phyloP scores from a whole-genome alignment of 805 yeast species.

The Kodamaea fukazawae region DNA sequence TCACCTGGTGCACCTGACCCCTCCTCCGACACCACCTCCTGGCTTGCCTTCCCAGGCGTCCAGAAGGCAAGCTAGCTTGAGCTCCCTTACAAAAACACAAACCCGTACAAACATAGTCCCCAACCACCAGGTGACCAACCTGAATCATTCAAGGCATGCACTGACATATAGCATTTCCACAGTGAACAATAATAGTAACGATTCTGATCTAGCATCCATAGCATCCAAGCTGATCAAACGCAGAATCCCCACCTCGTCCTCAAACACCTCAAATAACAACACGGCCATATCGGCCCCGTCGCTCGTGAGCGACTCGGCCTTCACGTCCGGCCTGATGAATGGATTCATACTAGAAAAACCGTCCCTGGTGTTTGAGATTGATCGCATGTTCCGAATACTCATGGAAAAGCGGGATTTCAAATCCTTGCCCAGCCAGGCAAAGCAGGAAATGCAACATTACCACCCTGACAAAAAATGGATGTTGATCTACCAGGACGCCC shows the following conservation, averaged over 20 bases:
- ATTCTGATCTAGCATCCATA: slow-evolving; percentile 9
- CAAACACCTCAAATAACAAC: slow-evolving; percentile 7
- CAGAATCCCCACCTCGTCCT: slow-evolving; percentile 7
- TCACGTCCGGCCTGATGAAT: slow-evolving; percentile 14
- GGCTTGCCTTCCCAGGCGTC: slow-evolving; percentile 8
- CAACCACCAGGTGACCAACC: slow-evolving; percentile 26
- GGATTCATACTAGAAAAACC: slow-evolving; percentile 60
- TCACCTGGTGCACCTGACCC: slow-evolving; percentile 13
- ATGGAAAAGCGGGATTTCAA: slow-evolving; percentile 82
- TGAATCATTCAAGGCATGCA: slow-evolving; percentile 40
- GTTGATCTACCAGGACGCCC: slow-evolving; percentile 81
- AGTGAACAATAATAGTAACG: slow-evolving; percentile 8
- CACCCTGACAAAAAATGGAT: slow-evolving; percentile 84
- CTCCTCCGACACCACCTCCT: slow-evolving; percentile 3
- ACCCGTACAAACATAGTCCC: slow-evolving; percentile 26
- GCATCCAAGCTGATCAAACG: slow-evolving; percentile 9
- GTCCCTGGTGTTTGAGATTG: slow-evolving; percentile 59
- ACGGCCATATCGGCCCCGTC: slow-evolving; percentile 17
- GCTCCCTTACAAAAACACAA: slow-evolving; percentile 14
- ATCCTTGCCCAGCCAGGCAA: slow-evolving; percentile 66
- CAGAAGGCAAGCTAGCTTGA: slow-evolving; percentile 9
- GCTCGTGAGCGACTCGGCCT: slow-evolving; percentile 17
- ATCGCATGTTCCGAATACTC: slow-evolving; percentile 69
- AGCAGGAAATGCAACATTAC: slow-evolving; percentile 71
- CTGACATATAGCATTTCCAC: slow-evolving; percentile 38